Percentiles rank a stretch among this genome's conserved stretches.
Conservation (phyloP, 306 rosid genomes). For the Bauhinia variegata region DNA sequence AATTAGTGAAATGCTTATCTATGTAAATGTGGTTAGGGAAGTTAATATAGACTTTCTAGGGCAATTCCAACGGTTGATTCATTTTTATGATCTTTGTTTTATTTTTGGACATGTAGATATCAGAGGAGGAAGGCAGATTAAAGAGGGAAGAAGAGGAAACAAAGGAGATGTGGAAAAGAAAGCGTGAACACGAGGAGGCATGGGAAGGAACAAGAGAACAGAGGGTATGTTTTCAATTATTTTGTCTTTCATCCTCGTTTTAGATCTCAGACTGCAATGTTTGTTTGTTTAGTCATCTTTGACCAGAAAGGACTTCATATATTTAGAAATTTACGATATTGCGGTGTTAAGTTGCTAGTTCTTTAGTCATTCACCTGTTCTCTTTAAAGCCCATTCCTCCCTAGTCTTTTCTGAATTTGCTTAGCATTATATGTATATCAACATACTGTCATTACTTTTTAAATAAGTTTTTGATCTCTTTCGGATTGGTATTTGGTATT, state of each 20-base stretch:
- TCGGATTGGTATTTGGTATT: no score
- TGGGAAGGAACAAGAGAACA: conserved; percentile 99
- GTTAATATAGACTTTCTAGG: background rate
- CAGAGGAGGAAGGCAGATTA: conserved; percentile 98
- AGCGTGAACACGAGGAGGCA: conserved; percentile 96
- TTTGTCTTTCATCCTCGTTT: conserved; percentile 20
- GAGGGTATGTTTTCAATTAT: conserved; percentile 67
- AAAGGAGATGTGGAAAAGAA: conserved; percentile 98
- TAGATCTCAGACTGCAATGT: conserved; percentile 20
- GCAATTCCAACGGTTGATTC: conserved; percentile 6
- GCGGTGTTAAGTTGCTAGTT: no score
- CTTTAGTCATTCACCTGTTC: no score
- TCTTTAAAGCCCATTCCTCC: no score
- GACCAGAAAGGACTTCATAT: background rate
- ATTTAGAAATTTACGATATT: no score
- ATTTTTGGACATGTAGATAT: conserved; percentile 63
- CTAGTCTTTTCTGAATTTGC: no score
- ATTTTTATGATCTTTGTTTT: conserved; percentile 28
- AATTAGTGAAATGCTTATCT: conserved; percentile 10
- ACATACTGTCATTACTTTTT: no score
- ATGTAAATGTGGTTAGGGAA: conserved; percentile 5
- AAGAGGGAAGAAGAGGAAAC: conserved; percentile 94
- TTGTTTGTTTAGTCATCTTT: conserved; percentile 14
- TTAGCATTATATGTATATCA: no score
- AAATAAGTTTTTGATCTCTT: no score